Evolutionary conservation across 768 basidiomycete species (phyloP), one percentile per base, ranked within the genome.

Genomic region (Russula sp.): DNA sequence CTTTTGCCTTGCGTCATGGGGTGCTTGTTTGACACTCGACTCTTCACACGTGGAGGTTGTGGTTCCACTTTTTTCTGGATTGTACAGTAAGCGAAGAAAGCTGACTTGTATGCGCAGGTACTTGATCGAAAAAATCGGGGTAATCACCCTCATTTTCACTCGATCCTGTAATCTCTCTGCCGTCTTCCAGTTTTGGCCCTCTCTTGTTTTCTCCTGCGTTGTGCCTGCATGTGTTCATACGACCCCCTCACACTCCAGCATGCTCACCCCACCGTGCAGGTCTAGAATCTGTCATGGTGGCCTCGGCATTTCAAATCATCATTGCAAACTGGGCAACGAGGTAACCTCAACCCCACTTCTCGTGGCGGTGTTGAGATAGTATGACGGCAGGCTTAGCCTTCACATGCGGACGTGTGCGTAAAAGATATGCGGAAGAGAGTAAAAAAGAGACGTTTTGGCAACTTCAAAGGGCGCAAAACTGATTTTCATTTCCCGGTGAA

Each of bases 291-390:
- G 51, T 9, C 34, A 16, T 14, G 55, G 44, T 28, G 59, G 32
- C 14, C 32, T 40, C 22, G 28, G 24, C 40, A 1, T 24, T 22
- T 22, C 42, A 44, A 40, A 22, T 1, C 9, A n/a, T n/a, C n/a
- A 53, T 42, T 59, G 38, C 63, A 38, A 59, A 64, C 20, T 24
- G 24, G 57, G 40, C 34, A 63, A 58, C 50, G 42, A 57, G 63
- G 42, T 30, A 6, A 57, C n/a, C 44, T 1, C n/a, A 46, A 32
- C 57, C 42, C 22, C 14, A 38, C 49, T 59, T 38, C 34, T 9
- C 13, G 48, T 49, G 22, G 16, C 48, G 30, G 48, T 18, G 22
- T 10, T 36, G 26, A 24, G 32, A 46, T 49, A 18, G 5, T 4
- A 51, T 52, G 48, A 38, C n/a, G 10, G 44, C 49, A n/a, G 20